Evolutionary conservation across 164 flowering plant species (phyloP).

Genomic region (Vitis cinerea): DNA sequence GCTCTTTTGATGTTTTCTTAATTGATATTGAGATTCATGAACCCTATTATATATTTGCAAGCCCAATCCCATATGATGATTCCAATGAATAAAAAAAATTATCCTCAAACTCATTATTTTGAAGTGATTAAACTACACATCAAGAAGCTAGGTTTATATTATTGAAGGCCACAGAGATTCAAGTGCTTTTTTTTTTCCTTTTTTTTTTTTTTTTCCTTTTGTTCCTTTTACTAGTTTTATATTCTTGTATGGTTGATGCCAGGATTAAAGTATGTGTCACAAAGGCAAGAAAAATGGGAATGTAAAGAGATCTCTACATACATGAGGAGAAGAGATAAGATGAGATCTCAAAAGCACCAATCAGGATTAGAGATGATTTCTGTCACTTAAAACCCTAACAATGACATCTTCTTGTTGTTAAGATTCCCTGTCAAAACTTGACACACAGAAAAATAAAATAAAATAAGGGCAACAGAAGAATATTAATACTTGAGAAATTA

Average conservation of each 20-base stretch:
- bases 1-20: too few relatives aligned
- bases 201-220: background rate
- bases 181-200: conserved; percentile 8
- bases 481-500: too few relatives aligned
- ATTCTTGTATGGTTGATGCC: background rate
- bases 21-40: too few relatives aligned
- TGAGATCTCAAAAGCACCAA: conserved; percentile 28
- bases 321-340: conserved; percentile 9
- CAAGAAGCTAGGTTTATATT: background rate
- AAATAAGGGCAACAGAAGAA: too few relatives aligned
- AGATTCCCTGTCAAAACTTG: conserved; percentile 11
- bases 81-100: conserved; percentile 2
- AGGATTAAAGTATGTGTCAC: background rate
- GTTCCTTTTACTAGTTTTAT: background rate
- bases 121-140: background rate
- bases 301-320: background rate
- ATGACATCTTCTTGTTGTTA: conserved; percentile 1
- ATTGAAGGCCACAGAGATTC: conserved; percentile 6
- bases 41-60: too few relatives aligned
- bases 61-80: background rate
- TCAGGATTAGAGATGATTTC: conserved; percentile 9
- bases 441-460: background rate
- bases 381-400: conserved; percentile 25
- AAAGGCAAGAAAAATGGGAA: conserved; percentile 1
- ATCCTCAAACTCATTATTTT: background rate